Evolutionary conservation across 1,284 basidiomycete genomes (phyloP).

Genomic region (Cerrena zonata): DNA sequence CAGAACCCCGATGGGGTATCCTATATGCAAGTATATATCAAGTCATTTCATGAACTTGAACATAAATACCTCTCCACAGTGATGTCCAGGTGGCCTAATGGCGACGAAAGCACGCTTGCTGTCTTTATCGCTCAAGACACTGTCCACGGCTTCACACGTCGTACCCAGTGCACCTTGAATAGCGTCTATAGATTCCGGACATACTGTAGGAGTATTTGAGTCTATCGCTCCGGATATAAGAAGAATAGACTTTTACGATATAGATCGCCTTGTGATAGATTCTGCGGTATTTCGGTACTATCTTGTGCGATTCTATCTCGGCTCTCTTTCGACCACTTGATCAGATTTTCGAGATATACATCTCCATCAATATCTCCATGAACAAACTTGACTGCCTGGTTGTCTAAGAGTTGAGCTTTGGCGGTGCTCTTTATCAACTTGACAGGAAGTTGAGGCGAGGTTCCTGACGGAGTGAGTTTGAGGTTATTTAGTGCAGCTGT

Average conservation of each 20-base stretch:
- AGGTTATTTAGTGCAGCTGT: slow-evolving; percentile 50
- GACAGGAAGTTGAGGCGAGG: slow-evolving; percentile 25
- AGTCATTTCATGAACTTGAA: neutral
- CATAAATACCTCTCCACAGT: slow-evolving; percentile 63
- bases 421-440: slow-evolving; percentile 49
- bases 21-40: slow-evolving; percentile 11
- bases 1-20: slow-evolving; percentile 87
- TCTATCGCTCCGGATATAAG: neutral
- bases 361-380: slow-evolving; percentile 68
- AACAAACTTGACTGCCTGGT: slow-evolving; percentile 66
- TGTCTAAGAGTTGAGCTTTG: slow-evolving; percentile 47
- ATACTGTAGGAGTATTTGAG: slow-evolving; percentile 41
- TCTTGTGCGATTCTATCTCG: slow-evolving; percentile 58
- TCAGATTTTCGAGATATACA: slow-evolving; percentile 60
- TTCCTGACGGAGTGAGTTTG: slow-evolving; percentile 33
- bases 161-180: slow-evolving; percentile 76
- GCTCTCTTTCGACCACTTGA: slow-evolving; percentile 60
- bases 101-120: slow-evolving; percentile 68
- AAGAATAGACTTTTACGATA: slow-evolving; percentile 55
- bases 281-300: slow-evolving; percentile 75
- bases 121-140: slow-evolving; percentile 30
- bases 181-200: slow-evolving; percentile 62
- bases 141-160: slow-evolving; percentile 81
- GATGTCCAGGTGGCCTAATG: slow-evolving; percentile 85
- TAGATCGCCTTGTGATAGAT: slow-evolving; percentile 73